Conservation (phyloP, 768 basidiomycete species). For the Gloeostereum incarnatum region DNA sequence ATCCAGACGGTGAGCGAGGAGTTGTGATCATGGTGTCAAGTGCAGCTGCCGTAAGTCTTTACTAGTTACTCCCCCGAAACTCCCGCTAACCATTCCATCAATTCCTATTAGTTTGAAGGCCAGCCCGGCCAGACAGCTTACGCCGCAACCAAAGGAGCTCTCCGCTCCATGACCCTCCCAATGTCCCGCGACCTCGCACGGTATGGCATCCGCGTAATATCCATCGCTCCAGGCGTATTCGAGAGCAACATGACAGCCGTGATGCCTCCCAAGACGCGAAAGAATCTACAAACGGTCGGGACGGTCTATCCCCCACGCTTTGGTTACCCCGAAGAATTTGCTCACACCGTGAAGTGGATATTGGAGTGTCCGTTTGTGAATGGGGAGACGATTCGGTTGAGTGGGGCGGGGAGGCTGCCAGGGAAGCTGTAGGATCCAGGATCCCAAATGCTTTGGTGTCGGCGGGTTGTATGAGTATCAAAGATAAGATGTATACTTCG, state of each 20-base stretch:
- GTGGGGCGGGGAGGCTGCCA: constrained; percentile 7
- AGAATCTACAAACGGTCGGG: constrained; percentile 8
- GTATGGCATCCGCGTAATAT: constrained; percentile 25
- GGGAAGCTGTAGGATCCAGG: constrained; percentile 5
- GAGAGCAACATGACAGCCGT: constrained; percentile 21
- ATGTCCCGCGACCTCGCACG: constrained; percentile 28
- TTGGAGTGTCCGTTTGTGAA: constrained; percentile 24
- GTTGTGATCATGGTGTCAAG: constrained; percentile 27
- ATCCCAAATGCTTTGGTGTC: too few relatives aligned
- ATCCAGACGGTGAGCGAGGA: constrained; percentile 23
- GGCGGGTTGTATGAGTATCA: too few relatives aligned
- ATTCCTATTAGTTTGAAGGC: constrained; percentile 19
- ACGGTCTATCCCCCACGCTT: constrained; percentile 25
- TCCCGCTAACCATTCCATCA: not conserved
- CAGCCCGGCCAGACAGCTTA: constrained; percentile 31
- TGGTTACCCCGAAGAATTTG: constrained; percentile 22
- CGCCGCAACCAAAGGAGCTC: constrained; percentile 26
- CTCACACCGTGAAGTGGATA: constrained; percentile 18
- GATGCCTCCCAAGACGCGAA: constrained; percentile 16
- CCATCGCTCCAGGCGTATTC: constrained; percentile 28
- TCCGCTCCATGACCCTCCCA: constrained; percentile 27
- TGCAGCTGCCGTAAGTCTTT: constrained; percentile 19
- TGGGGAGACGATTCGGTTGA: constrained; percentile 15
- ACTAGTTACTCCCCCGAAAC: not conserved
- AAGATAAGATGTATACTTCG: too few relatives aligned